A percentile compares a stretch with the other conserved stretches of the same genome.
phyloP scores from a whole-genome alignment of 2,329 filamentous ascomycete species.

The Exophiala sideris region DNA sequence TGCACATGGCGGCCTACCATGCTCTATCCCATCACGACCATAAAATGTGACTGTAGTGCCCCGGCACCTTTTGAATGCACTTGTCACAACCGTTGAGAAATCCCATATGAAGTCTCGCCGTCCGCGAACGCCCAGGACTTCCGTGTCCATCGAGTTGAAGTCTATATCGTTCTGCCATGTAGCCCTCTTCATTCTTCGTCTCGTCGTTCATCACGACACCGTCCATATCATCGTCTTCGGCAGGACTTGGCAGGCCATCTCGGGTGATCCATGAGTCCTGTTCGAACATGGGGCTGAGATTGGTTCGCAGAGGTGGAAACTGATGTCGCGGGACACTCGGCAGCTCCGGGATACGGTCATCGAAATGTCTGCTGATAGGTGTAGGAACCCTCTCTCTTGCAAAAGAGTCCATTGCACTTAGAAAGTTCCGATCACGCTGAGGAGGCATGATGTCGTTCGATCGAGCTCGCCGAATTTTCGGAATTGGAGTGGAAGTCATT shows the following conservation, averaged over 20 bases:
- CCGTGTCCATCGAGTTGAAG: constrained; percentile 8
- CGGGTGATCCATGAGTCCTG: constrained; percentile 27
- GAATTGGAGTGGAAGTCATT: constrained; percentile 1
- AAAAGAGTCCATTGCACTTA: constrained; percentile 13
- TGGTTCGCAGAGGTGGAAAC: constrained; percentile 24
- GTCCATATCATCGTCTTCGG: constrained; percentile 24
- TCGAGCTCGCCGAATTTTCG: constrained; percentile 22
- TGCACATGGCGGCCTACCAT: neutral
- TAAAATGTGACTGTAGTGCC: constrained; percentile 78
- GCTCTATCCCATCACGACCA: constrained; percentile 25
- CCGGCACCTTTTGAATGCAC: constrained; percentile 69
- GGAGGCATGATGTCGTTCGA: constrained; percentile 28
- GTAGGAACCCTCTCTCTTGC: constrained; percentile 25
- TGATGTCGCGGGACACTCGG: constrained; percentile 21
- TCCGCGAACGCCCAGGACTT: constrained; percentile 17
- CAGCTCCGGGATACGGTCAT: constrained; percentile 19
- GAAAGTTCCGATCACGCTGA: constrained; percentile 13
- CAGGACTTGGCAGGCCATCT: constrained; percentile 24
- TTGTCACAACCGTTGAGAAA: constrained; percentile 76
- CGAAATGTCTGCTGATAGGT: constrained; percentile 26
- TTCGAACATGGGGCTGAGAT: constrained; percentile 28
- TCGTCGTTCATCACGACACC: constrained; percentile 21
- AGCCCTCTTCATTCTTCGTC: constrained; percentile 1
- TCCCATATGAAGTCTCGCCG: constrained; percentile 67
- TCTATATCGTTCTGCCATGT: constrained; percentile 2